These are phyloP conservation scores for Teratosphaeria destructans DNA, from an alignment of 2,329 filamentous ascomycete species.

Conservation along the genomic window DNA sequence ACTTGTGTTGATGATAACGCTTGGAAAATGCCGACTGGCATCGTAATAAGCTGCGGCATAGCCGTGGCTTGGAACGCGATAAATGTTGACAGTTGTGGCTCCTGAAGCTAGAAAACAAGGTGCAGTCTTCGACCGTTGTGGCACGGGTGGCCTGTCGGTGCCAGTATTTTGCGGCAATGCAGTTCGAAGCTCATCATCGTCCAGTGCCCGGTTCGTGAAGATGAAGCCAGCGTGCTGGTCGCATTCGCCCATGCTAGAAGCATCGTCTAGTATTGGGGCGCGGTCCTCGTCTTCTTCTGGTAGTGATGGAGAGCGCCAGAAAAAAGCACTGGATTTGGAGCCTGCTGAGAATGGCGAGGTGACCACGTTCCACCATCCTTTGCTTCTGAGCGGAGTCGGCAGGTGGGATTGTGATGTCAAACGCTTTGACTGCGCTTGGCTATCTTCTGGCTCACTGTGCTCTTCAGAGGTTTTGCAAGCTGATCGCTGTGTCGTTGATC, in stretches of 20 bases:
- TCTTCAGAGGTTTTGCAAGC: constrained; percentile 27
- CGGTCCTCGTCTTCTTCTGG: constrained; percentile 8
- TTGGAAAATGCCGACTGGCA: constrained; percentile 12
- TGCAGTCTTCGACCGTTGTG: constrained; percentile 19
- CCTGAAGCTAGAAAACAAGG: constrained; percentile 10
- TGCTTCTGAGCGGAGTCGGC: constrained; percentile 48
- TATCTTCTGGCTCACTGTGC: constrained; percentile 32
- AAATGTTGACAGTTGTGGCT: constrained; percentile 20
- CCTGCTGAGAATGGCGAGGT: constrained; percentile 52
- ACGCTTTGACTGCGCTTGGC: not conserved
- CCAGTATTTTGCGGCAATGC: constrained; percentile 7
- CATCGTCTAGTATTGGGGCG: constrained; percentile 12
- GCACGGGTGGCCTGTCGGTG: not conserved
- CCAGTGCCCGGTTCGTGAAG: constrained; percentile 11
- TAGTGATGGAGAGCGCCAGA: constrained; percentile 17
- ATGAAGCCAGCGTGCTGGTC: constrained; percentile 11
- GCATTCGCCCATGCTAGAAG: constrained; percentile 13
- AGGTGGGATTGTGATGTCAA: constrained; percentile 27
- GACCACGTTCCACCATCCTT: constrained; percentile 71
- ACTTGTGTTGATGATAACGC: constrained; percentile 4
- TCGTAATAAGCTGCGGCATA: constrained; percentile 25
- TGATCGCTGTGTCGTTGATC: not conserved
- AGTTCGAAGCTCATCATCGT: constrained; percentile 14
- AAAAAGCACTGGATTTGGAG: constrained; percentile 10
- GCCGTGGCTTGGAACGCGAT: constrained; percentile 22